These are phyloP conservation scores for Clitopilus hobsonii DNA, from an alignment of 768 basidiomycete genomes.

Conservation along the genomic window DNA sequence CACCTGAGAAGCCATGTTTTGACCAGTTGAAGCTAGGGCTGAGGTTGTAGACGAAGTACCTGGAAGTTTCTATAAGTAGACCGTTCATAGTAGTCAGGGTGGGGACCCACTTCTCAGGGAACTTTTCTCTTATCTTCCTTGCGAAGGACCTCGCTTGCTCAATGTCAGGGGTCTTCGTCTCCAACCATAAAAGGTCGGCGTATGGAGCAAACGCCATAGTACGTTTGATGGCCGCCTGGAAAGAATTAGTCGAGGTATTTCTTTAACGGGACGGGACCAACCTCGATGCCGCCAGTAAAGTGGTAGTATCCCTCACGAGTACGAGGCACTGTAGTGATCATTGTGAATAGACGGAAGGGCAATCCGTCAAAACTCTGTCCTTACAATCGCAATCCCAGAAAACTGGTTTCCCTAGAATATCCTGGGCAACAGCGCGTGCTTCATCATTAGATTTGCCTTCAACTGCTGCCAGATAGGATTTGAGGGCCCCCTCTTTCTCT, in stretches of 20 bases:
- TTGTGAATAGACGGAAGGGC: too few relatives aligned
- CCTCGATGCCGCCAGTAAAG: conserved; percentile 75
- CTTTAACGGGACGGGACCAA: conserved; percentile 13
- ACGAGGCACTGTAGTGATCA: conserved; percentile 63
- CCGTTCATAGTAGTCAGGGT: neutral
- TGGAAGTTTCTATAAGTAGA: conserved; percentile 20
- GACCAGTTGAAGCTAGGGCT: conserved; percentile 95
- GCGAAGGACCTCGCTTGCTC: conserved; percentile 78
- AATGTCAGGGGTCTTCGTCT: conserved; percentile 86
- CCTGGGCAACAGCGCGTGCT: conserved; percentile 67
- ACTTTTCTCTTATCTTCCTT: conserved; percentile 61
- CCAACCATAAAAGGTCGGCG: conserved; percentile 89
- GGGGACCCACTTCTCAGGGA: conserved; percentile 61
- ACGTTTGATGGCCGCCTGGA: conserved; percentile 73
- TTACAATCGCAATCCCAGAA: conserved; percentile 87
- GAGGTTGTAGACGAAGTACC: conserved; percentile 89
- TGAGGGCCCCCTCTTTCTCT: conserved; percentile 51
- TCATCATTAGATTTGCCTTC: conserved; percentile 68
- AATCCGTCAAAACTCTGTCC: too few relatives aligned
- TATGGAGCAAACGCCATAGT: conserved; percentile 78
- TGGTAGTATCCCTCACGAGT: conserved; percentile 93
- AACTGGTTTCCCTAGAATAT: conserved; percentile 66
- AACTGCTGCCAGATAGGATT: conserved; percentile 54
- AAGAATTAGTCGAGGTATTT: conserved; percentile 3
- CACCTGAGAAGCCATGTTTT: conserved; percentile 73